Conservation (phyloP, 2,329 filamentous ascomycete species). For the Helotiales sp. region DNA sequence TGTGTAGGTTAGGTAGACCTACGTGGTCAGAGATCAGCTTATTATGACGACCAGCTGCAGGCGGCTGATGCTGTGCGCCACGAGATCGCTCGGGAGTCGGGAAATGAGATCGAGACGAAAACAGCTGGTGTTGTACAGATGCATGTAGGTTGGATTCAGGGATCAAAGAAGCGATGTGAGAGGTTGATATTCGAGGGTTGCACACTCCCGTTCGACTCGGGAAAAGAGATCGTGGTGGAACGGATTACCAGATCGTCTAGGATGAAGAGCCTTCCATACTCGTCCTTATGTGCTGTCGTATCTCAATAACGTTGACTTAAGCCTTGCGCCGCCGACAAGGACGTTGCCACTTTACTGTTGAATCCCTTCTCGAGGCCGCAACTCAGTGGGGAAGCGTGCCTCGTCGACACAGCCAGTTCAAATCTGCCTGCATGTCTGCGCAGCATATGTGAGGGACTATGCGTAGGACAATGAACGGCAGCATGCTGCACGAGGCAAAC, state of each 20-base stretch:
- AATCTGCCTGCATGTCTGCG: not conserved
- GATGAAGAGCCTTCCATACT: too few species aligned
- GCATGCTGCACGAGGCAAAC: constrained; percentile 1
- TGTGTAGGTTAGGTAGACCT: not conserved
- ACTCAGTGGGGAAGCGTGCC: not conserved
- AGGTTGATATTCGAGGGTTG: not conserved
- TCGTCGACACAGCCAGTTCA: too few species aligned
- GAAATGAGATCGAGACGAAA: not conserved
- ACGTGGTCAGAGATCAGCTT: not conserved
- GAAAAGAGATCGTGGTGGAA: not conserved
- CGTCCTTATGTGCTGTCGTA: not conserved
- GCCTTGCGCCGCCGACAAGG: not conserved
- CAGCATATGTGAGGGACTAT: not conserved
- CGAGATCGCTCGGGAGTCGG: not conserved
- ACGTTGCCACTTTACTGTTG: not conserved
- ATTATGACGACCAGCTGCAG: not conserved
- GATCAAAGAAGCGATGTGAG: not conserved
- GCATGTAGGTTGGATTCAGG: too few species aligned
- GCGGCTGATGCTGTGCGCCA: not conserved
- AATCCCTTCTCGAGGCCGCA: not conserved
- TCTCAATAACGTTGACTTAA: not conserved
- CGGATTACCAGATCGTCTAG: too few species aligned
- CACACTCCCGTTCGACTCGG: not conserved
- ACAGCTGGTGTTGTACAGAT: not conserved
- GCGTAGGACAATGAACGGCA: not conserved